Conservation (phyloP, 495 filamentous ascomycete genomes). For the Apiosordaria backusii region DNA sequence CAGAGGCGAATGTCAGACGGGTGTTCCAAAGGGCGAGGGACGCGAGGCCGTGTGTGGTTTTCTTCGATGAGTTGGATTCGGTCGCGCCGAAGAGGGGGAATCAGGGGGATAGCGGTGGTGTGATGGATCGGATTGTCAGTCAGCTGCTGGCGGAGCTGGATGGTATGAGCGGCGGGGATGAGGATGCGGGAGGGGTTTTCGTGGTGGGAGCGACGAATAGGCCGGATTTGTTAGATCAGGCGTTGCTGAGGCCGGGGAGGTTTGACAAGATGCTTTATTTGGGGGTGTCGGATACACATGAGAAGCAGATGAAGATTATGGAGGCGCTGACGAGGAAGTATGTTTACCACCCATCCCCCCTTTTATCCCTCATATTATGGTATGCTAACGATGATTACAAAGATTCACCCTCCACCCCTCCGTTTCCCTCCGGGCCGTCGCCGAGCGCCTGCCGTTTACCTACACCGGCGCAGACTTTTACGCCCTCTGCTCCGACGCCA, state of each 20-base stretch:
- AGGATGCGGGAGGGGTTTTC: conserved; percentile 80
- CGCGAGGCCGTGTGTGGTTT: conserved; percentile 95
- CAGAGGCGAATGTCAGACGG: conserved; percentile 92
- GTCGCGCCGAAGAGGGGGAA: conserved; percentile 97
- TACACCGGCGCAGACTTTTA: conserved; percentile 98
- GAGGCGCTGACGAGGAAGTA: conserved; percentile 92
- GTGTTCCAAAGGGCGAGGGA: conserved; percentile 95
- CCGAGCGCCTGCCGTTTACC: conserved; percentile 81
- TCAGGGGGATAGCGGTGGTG: conserved; percentile 94
- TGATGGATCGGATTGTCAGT: conserved; percentile 98
- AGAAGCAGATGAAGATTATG: conserved; percentile 91
- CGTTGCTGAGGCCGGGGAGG: conserved; percentile 82
- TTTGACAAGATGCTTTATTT: conserved; percentile 99
- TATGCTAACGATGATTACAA: conserved; percentile 6
- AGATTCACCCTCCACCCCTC: conserved; percentile 78
- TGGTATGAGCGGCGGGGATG: conserved; percentile 93
- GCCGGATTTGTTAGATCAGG: conserved; percentile 89
- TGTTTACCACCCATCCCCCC: conserved; percentile 31
- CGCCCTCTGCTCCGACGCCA: conserved; percentile 92
- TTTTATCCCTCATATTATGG: neutral
- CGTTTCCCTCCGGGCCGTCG: conserved; percentile 69
- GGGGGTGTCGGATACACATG: conserved; percentile 92
- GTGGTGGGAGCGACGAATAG: conserved; percentile 97
- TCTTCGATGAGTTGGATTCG: conserved; percentile 97
- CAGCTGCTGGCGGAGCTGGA: conserved; percentile 94